Evolutionary conservation across 2,329 filamentous ascomycete genomes (phyloP).

Genomic region (Capronia americana): DNA sequence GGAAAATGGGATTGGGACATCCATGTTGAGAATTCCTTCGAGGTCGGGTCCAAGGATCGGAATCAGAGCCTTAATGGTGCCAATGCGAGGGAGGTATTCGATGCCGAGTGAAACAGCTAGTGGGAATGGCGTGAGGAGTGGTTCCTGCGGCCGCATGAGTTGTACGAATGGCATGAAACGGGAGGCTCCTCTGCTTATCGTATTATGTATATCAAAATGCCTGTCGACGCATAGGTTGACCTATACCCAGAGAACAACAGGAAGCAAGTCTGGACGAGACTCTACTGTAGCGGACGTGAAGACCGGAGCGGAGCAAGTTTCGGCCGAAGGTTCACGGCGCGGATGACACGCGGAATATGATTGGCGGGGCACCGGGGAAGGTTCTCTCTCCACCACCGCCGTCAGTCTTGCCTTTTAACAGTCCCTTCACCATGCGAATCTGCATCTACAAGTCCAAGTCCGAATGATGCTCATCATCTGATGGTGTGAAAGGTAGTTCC

Average conservation of each 20-base stretch:
- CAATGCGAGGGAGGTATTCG: constrained; percentile 2
- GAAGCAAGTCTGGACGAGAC: background rate
- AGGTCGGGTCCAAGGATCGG: constrained; percentile 26
- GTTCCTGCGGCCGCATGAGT: background rate
- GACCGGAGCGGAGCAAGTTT: background rate
- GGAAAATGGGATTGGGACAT: constrained; percentile 27
- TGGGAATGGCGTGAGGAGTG: background rate
- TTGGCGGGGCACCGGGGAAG: background rate
- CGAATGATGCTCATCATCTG: background rate
- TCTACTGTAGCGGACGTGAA: background rate
- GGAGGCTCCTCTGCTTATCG: constrained; percentile 1
- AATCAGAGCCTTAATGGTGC: constrained; percentile 8
- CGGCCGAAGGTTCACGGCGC: background rate
- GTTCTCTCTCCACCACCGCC: background rate
- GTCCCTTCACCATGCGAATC: background rate
- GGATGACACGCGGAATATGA: background rate
- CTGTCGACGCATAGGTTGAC: background rate
- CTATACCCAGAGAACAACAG: background rate
- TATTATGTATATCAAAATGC: background rate
- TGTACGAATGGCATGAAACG: background rate
- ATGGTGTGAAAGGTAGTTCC: background rate
- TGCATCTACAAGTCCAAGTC: background rate
- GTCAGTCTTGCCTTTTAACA: background rate
- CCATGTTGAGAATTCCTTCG: constrained; percentile 23
- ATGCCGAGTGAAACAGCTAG: constrained; percentile 2